Base-by-base conservation (phyloP, 352 stramenopile genomes). In the Saprolegnia diclina region DNA sequence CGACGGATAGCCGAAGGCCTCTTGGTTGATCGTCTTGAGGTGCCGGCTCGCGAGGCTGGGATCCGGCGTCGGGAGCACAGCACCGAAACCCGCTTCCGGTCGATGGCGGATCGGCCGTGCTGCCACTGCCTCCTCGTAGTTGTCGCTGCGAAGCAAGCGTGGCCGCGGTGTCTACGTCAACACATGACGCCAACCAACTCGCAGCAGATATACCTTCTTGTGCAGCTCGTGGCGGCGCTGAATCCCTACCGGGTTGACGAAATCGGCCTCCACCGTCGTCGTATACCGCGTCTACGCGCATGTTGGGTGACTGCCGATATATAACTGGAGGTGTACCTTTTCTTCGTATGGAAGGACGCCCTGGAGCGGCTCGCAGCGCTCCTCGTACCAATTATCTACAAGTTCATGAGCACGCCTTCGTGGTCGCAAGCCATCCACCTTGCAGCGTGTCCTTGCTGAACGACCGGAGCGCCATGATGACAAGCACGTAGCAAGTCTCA, bases 301-400 rank as follows among this genome's bases (percentile, higher is more conserved):
- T 55, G 29, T 5, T 18, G n/a, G n/a, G 32, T 14, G 32, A 16
- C 14, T 32, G 37, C 21, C 9, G 52, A 57, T 18, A 37, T 26
- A 16, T 48, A 40, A 56, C 16, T 48, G n/a, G 42, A 21, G 64
- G 1, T 21, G 38, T 72, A 91, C 85, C 78, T 74, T 52, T 67
- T 76, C 76, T 66, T 93, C 82, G 19, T 73, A 54, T 37, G 85
- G 85, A 13, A 94, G 74, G 0, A 92, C 81, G 16, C 85, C 81
- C 29, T 87, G 88, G 13, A 94, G 67, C 21, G 82, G 77, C 53
- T 73, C 50, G 2, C 75, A 71, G 19, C 85, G 82, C 65, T 94
- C 85, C 76, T 94, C 85, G 62, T 81, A 91, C 85, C 85, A 94
- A 61, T 94, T 94, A 64, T 89, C 85, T 94, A 35, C 18, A n/a